Conservation (phyloP, 768 basidiomycete genomes). For the Tephrocybe sp. region DNA sequence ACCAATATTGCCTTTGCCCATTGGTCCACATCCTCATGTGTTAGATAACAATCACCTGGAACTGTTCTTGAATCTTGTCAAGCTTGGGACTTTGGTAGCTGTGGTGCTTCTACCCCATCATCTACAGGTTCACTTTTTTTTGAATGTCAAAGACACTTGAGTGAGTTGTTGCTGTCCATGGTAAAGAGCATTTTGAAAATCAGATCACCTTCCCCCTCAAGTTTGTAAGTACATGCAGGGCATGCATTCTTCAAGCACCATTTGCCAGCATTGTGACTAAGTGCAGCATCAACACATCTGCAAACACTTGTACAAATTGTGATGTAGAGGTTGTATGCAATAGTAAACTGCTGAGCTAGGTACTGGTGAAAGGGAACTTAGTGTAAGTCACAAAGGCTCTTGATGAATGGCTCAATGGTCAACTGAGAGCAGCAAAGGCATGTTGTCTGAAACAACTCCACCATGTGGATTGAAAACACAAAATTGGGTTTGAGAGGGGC, state of each 20-base stretch:
- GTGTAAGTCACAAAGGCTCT: not conserved
- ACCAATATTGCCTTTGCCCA: conserved; percentile 3
- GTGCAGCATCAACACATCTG: not conserved
- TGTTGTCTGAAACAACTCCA: not conserved
- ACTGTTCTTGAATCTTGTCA: not conserved
- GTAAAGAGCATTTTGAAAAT: conserved; percentile 9
- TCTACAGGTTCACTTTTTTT: not conserved
- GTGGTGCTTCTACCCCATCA: not conserved
- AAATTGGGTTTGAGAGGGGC: not conserved
- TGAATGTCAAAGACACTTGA: not conserved
- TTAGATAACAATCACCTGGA: not conserved
- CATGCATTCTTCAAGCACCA: conserved; percentile 6
- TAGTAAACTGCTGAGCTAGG: conserved; percentile 22
- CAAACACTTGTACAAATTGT: conserved; percentile 12
- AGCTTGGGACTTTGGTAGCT: not conserved
- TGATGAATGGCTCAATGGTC: not conserved
- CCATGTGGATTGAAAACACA: not conserved
- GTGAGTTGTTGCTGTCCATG: conserved; percentile 2
- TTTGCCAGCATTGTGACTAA: not conserved
- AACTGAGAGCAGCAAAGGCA: not conserved
- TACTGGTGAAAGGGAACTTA: conserved; percentile 14
- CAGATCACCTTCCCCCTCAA: not conserved
- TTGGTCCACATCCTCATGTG: not conserved
- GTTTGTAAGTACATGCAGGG: conserved; percentile 2
- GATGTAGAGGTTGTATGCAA: conserved; percentile 25